Conservation (phyloP, 345 rosid species). For the Geranium brycei region DNA sequence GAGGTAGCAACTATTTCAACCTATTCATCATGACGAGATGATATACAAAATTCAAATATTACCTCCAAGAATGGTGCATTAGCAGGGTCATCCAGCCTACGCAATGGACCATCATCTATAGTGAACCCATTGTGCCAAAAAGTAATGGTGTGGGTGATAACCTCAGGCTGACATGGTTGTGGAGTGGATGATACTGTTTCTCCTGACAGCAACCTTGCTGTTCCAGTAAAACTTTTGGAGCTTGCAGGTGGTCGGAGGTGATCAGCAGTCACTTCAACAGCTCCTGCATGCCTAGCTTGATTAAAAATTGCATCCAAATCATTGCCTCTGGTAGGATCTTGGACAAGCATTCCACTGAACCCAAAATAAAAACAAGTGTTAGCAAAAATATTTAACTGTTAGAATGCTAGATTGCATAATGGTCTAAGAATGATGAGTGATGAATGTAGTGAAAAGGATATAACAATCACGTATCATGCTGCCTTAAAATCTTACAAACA, state of each 20-base stretch:
- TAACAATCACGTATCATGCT: neutral
- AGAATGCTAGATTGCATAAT: neutral
- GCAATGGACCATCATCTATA: slow-evolving; percentile 70
- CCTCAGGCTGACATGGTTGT: slow-evolving; percentile 38
- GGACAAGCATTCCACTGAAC: slow-evolving; percentile 79
- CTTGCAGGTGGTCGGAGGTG: slow-evolving; percentile 30
- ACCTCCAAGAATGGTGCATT: slow-evolving; percentile 82
- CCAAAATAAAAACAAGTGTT: neutral
- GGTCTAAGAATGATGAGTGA: neutral
- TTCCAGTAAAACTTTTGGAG: slow-evolving; percentile 62
- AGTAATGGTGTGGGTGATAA: slow-evolving; percentile 46
- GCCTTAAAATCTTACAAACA: neutral
- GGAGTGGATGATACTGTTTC: slow-evolving; percentile 49
- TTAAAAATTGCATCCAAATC: slow-evolving; percentile 57
- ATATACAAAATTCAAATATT: slow-evolving; percentile 2
- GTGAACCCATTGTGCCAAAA: slow-evolving; percentile 95
- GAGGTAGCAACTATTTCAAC: neutral
- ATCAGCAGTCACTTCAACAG: slow-evolving; percentile 54
- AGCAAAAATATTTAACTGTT: too few species aligned
- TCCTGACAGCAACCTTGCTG: slow-evolving; percentile 62
- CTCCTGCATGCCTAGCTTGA: slow-evolving; percentile 49
- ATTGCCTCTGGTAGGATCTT: slow-evolving; percentile 54
- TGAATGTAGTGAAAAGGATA: neutral
- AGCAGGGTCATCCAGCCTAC: slow-evolving; percentile 64
- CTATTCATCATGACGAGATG: neutral